Percentiles rank a stretch among this genome's conserved stretches.
These are phyloP conservation scores for Ascodesmis nigricans DNA, from an alignment of 495 filamentous ascomycete species.

Conservation along the genomic window DNA sequence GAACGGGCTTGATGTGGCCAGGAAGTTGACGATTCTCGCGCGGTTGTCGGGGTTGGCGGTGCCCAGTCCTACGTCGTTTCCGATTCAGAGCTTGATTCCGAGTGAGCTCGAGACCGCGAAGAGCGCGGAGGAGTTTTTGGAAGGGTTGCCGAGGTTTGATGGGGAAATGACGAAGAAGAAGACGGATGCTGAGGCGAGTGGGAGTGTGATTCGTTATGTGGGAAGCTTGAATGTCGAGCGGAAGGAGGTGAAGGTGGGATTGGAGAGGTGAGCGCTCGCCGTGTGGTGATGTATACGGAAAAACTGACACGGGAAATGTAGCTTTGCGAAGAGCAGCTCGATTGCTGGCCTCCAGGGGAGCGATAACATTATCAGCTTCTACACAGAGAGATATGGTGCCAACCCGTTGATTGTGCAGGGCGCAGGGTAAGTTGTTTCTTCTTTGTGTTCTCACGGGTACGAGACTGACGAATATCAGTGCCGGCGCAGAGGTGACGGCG, in stretches of 20 bases:
- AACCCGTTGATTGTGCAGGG: slow-evolving; percentile 88
- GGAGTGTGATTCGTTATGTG: slow-evolving; percentile 84
- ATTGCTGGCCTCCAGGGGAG: slow-evolving; percentile 88
- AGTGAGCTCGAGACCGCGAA: slow-evolving; percentile 49
- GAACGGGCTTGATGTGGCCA: slow-evolving; percentile 85
- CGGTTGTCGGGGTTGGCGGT: slow-evolving; percentile 58
- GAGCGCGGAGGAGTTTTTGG: slow-evolving; percentile 64
- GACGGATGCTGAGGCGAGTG: slow-evolving; percentile 50
- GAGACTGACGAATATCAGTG: slow-evolving; percentile 22
- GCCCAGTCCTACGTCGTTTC: slow-evolving; percentile 58
- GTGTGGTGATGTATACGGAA: neutral
- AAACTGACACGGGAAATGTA: slow-evolving; percentile 3
- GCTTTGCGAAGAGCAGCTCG: slow-evolving; percentile 53
- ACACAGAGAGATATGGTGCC: slow-evolving; percentile 74
- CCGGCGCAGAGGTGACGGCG: slow-evolving; percentile 83
- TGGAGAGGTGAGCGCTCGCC: slow-evolving; percentile 38
- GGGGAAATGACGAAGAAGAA: slow-evolving; percentile 63
- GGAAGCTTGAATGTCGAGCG: slow-evolving; percentile 67
- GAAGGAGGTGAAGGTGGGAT: slow-evolving; percentile 61
- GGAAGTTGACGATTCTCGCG: slow-evolving; percentile 90
- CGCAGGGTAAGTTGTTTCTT: slow-evolving; percentile 37
- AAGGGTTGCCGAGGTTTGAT: slow-evolving; percentile 54
- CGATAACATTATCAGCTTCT: slow-evolving; percentile 96
- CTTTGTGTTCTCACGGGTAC: slow-evolving; percentile 3
- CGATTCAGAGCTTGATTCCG: slow-evolving; percentile 78